These are phyloP conservation scores for Kodamaea kaohsiungensis DNA, from an alignment of 805 yeast species.

Conservation along the genomic window DNA sequence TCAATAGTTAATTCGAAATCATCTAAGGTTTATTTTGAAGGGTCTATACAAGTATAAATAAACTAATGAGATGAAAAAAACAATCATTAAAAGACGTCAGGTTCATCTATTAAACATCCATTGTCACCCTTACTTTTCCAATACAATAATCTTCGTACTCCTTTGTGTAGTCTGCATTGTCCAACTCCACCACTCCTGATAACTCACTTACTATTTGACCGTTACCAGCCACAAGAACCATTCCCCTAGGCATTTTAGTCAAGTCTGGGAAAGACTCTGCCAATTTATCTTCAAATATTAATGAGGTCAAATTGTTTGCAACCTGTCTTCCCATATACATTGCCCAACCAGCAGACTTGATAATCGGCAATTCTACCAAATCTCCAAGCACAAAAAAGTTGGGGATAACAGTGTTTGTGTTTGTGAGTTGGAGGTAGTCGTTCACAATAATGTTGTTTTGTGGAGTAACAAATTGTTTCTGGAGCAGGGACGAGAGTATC, in stretches of 20 bases:
- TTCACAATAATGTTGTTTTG: conserved; percentile 35
- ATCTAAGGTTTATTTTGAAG: conserved; percentile 11
- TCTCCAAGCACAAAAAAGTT: conserved; percentile 42
- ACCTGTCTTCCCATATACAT: conserved; percentile 42
- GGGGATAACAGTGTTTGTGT: conserved; percentile 15
- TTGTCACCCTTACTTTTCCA: conserved; percentile 41
- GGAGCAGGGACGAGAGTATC: conserved; percentile 23
- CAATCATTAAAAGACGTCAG: background rate
- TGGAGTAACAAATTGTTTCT: conserved; percentile 24
- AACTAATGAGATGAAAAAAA: background rate
- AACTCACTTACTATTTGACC: conserved; percentile 39
- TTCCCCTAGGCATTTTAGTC: conserved; percentile 37
- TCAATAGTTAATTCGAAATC: background rate
- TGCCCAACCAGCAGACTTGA: conserved; percentile 49
- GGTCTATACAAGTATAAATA: background rate
- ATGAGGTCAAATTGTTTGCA: conserved; percentile 36
- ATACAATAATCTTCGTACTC: conserved; percentile 45
- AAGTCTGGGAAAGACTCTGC: conserved; percentile 38
- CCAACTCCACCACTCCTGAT: conserved; percentile 33
- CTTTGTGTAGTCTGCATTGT: conserved; percentile 33
- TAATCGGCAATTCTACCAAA: conserved; percentile 39
- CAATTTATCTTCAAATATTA: conserved; percentile 28
- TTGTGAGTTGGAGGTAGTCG: conserved; percentile 35
- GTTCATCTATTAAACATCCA: conserved; percentile 16
- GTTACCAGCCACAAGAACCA: conserved; percentile 43